These are phyloP conservation scores for Chimonanthus praecox DNA, from an alignment of 164 flowering plant species.

Conservation along the genomic window DNA sequence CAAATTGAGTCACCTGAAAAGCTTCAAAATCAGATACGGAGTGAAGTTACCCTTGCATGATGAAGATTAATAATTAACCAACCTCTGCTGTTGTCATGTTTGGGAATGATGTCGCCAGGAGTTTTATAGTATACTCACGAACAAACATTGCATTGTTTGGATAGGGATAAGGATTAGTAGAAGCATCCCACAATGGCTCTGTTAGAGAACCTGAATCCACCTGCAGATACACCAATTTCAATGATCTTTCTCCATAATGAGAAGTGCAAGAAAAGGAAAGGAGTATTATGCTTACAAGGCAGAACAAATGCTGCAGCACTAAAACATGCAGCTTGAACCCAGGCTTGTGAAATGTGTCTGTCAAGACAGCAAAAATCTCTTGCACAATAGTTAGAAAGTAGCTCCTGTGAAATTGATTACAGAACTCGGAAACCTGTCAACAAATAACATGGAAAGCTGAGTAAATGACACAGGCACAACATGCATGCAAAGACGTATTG, in stretches of 20 bases:
- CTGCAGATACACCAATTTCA: conserved; percentile 30
- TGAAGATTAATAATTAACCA: background rate
- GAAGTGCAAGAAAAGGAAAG: background rate
- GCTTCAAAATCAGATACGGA: too few species aligned
- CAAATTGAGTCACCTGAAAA: conserved; percentile 82
- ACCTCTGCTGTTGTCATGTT: conserved; percentile 93
- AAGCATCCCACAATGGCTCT: conserved; percentile 91
- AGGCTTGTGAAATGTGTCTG: conserved; percentile 98
- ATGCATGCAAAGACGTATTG: background rate
- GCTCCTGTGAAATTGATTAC: conserved; percentile 81
- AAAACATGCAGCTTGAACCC: conserved; percentile 96
- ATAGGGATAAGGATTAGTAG: conserved; percentile 63
- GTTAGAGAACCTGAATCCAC: conserved; percentile 73
- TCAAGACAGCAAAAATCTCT: conserved; percentile 97
- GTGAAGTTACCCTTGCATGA: too few species aligned
- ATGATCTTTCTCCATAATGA: background rate
- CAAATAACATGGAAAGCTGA: conserved; percentile 1
- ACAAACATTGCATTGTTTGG: conserved; percentile 69
- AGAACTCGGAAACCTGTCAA: conserved; percentile 80
- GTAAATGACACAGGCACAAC: background rate
- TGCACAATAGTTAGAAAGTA: conserved; percentile 91
- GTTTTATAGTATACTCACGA: conserved; percentile 83
- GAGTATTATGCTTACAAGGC: conserved; percentile 51
- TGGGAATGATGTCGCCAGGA: conserved; percentile 86
- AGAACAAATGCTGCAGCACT: conserved; percentile 86